These are phyloP conservation scores for Eucalyptus caleyi DNA, from an alignment of 345 rosid genomes.

Conservation along the genomic window DNA sequence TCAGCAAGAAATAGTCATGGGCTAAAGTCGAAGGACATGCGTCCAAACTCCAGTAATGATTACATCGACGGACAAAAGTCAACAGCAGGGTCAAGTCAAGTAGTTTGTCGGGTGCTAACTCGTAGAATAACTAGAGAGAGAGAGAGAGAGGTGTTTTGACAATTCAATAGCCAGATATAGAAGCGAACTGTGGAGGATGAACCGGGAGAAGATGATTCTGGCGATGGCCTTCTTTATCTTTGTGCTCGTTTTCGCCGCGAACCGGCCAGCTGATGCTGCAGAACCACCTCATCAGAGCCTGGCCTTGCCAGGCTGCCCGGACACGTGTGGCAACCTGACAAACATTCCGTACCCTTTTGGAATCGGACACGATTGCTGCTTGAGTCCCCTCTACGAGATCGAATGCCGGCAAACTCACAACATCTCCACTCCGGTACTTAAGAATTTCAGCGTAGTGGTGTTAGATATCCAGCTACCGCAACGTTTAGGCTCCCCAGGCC, in stretches of 20 bases:
- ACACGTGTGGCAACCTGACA: not conserved
- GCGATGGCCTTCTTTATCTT: not conserved
- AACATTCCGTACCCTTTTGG: not conserved
- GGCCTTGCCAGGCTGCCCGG: fast-evolving
- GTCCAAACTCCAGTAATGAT: not conserved
- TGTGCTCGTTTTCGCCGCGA: not conserved
- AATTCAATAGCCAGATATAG: not conserved
- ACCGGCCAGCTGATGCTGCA: not conserved
- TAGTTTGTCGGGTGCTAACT: not conserved
- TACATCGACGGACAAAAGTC: not conserved
- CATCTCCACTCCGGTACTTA: not conserved
- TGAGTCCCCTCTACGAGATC: not conserved
- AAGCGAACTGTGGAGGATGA: not conserved
- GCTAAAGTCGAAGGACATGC: not conserved
- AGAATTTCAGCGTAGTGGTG: not conserved
- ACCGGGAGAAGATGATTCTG: not conserved
- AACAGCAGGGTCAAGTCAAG: not conserved
- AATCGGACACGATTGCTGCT: not conserved
- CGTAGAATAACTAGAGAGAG: fast-evolving
- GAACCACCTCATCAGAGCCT: not conserved
- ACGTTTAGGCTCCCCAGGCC: not conserved
- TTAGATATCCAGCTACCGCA: not conserved
- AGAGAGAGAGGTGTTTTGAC: not conserved
- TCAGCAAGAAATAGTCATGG: not conserved
- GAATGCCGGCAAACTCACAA: not conserved